These are phyloP conservation scores for Hanseniaspora singularis DNA, from an alignment of 805 yeast genomes.

Conservation along the genomic window DNA sequence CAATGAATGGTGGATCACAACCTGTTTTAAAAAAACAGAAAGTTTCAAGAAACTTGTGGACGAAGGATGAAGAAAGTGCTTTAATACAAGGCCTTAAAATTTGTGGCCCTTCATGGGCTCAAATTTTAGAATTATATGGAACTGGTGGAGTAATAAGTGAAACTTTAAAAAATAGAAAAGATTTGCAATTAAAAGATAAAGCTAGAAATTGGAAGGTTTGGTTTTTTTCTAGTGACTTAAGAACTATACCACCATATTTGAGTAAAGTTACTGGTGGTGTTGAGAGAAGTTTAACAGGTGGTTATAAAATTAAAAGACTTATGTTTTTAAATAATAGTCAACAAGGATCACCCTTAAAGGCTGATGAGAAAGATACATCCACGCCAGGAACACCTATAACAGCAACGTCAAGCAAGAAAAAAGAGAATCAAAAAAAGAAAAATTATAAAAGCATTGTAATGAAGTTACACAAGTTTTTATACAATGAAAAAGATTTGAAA, in stretches of 20 bases:
- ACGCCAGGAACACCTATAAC: not conserved
- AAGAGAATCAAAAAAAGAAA: not conserved
- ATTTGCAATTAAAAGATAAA: conserved; percentile 88
- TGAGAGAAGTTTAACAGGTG: conserved; percentile 41
- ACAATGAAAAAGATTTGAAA: not conserved
- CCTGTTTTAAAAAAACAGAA: conserved; percentile 22
- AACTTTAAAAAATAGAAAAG: conserved; percentile 72
- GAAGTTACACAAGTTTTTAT: conserved; percentile 5
- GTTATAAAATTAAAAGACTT: conserved; percentile 53
- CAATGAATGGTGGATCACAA: conserved; percentile 19
- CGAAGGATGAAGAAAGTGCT: conserved; percentile 77
- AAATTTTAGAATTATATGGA: conserved; percentile 79
- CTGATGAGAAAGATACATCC: not conserved
- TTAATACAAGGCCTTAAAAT: conserved; percentile 62
- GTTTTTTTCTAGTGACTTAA: conserved; percentile 56
- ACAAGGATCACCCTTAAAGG: not conserved
- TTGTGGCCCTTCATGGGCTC: conserved; percentile 90
- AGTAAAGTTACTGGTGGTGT: conserved; percentile 78
- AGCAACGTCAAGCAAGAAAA: not conserved
- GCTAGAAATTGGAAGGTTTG: conserved; percentile 92
- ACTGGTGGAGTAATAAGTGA: conserved; percentile 85
- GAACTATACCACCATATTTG: conserved; percentile 66
- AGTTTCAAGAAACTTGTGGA: conserved; percentile 41
- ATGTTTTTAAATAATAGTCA: conserved; percentile 23
- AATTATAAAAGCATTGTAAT: not conserved